Base-by-base conservation (phyloP, 1,284 basidiomycete species). In the Rhizopogon hawkerae region DNA sequence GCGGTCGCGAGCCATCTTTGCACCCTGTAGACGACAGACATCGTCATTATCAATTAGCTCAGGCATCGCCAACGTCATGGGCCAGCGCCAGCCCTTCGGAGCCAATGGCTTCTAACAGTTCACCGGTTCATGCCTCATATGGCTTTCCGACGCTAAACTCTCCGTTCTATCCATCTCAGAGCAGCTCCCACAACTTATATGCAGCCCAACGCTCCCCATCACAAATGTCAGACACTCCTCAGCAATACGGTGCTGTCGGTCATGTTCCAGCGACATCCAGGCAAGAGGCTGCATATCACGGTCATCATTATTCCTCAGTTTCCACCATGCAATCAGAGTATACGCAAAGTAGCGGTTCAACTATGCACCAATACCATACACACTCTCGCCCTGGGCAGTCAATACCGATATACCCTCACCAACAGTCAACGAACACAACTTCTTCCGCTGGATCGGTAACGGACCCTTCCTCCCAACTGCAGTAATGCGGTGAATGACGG, bases 101-200 rank as follows among this genome's bases (percentile, higher is more conserved):
- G 46, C 57, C 49, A 43, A 54, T 62, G 44, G 41, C 54, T 46
- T 54, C 56, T 47, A 47, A 56, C 35, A 55, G 51, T 38, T 49
- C 60, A 47, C 55, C 60, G 43, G 61, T 57, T n/a, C 26, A 59
- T 26, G 35, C 56, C 43, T 37, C 59, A 24, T 64, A 56, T 54
- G 13, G 48, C 35, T 65, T 73, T 51, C 61, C 68, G 31, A 72
- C 72, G 14, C 59, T 72, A 37, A 71, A 54, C 53, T 68, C 76
- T 16, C 67, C 75, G 5, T 78, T 74, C 62, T 73, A 67, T 64
- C 71, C 77, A 49, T 49, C 57, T 35, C 62, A 66, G 52, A 62
- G 42, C 64, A 53, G 41, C 46, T 35, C 49, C 26, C 66, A 52
- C 24, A 58, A 47, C 23, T 53, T 41, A 47, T 63, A 58, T 48